Conservation (phyloP, 305 asterid genomes). For the Petunia hybrid region DNA sequence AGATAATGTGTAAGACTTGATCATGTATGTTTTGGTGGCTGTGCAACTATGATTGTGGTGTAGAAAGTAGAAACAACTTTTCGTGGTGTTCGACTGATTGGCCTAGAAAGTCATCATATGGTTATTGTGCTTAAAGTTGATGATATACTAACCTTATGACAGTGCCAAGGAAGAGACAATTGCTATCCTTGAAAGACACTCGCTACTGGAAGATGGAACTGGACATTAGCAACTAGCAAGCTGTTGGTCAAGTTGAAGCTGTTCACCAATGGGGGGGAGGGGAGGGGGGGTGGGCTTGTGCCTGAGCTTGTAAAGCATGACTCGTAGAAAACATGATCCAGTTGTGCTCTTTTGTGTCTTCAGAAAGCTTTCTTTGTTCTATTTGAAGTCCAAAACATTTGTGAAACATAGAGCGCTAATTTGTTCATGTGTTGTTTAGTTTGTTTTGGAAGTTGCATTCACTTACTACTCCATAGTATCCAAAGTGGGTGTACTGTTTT, state of each 20-base stretch:
- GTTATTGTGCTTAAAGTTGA: not conserved
- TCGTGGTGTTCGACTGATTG: not conserved
- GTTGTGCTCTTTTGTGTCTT: not conserved
- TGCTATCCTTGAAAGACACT: conserved; percentile 52
- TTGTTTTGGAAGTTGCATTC: no score
- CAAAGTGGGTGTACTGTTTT: not conserved
- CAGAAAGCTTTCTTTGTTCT: not conserved
- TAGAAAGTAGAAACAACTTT: conserved; percentile 15
- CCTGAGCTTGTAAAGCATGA: not conserved
- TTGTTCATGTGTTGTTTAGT: not conserved
- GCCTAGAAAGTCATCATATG: not conserved
- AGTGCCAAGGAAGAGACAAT: conserved; percentile 69
- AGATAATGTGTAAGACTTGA: not conserved
- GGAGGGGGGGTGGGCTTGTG: not conserved
- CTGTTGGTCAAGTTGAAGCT: not conserved
- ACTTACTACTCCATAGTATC: not conserved
- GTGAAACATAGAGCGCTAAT: not conserved
- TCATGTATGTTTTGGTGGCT: not conserved
- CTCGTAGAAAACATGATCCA: not conserved
- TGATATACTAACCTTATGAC: conserved; percentile 33
- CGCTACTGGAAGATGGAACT: conserved; percentile 46
- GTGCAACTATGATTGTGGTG: not conserved
- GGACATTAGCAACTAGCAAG: conserved; percentile 23
- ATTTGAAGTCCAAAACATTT: conserved; percentile 16
- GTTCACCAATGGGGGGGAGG: not conserved